Conservation (phyloP, 2,329 filamentous ascomycete species). For the Fusarium duplospermum region DNA sequence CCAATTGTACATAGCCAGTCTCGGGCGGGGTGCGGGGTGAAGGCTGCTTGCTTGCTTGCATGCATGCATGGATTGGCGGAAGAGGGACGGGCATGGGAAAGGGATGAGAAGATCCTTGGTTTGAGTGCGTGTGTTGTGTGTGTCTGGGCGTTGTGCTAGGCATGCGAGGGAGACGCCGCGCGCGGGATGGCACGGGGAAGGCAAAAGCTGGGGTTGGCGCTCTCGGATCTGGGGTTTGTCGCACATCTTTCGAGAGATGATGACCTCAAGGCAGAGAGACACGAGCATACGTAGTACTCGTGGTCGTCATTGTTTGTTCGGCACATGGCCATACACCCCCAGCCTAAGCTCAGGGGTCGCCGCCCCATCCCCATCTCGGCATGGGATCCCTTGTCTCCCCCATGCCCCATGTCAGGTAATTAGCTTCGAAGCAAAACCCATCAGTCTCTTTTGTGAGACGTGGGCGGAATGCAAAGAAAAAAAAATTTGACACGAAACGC, state of each 20-base stretch:
- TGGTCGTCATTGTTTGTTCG: slow-evolving; percentile 2
- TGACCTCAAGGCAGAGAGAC: neutral
- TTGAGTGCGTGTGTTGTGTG: slow-evolving; percentile 3
- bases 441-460: neutral
- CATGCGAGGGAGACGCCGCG: neutral
- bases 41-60: slow-evolving; percentile 29
- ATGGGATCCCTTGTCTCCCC: slow-evolving; percentile 9
- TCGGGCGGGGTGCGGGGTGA: slow-evolving; percentile 33
- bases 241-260: no score
- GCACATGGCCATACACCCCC: neutral
- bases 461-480: neutral
- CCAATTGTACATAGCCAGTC: slow-evolving; percentile 28
- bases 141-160: neutral
- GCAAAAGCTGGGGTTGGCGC: neutral
- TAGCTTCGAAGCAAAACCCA: neutral
- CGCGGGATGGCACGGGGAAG: neutral
- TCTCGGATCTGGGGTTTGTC: neutral
- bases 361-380: neutral
- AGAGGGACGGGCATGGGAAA: slow-evolving; percentile 19
- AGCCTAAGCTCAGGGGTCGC: neutral
- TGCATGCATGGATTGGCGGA: slow-evolving; percentile 34
- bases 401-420: neutral
- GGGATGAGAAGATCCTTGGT: slow-evolving; percentile 17
- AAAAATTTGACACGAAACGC: neutral
- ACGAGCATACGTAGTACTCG: neutral